A percentile compares a stretch with the other conserved stretches of the same genome.
phyloP scores from a whole-genome alignment of 2,329 filamentous ascomycete genomes.

The Xylaria multiplex region DNA sequence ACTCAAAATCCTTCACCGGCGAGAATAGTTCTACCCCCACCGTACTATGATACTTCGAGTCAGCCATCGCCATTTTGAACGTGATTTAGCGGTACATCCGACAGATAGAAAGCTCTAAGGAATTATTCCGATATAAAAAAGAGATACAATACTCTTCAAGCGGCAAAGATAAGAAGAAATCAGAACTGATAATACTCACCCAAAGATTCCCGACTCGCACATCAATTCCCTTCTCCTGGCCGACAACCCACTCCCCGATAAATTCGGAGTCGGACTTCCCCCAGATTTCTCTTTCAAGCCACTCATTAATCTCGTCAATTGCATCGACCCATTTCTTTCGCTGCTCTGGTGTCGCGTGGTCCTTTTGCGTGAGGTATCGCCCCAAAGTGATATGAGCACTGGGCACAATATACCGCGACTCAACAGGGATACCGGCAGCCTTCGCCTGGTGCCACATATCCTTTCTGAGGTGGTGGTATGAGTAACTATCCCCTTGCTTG shows the following conservation, averaged over 20 bases:
- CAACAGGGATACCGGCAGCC: conserved; percentile 73
- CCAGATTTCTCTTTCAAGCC: conserved; percentile 79
- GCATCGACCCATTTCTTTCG: conserved; percentile 72
- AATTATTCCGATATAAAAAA: background rate
- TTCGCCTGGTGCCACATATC: conserved; percentile 75
- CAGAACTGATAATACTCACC: conserved; percentile 47
- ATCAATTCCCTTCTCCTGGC: conserved; percentile 83
- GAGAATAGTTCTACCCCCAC: conserved; percentile 76
- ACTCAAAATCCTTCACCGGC: conserved; percentile 68
- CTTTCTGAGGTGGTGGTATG: conserved; percentile 88
- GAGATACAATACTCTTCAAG: background rate
- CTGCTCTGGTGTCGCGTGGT: conserved; percentile 68
- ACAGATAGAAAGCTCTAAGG: background rate
- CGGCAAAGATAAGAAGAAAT: background rate
- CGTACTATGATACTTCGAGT: conserved; percentile 62
- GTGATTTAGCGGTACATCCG: background rate
- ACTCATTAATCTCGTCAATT: conserved; percentile 80
- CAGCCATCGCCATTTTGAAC: conserved; percentile 12
- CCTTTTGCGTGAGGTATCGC: conserved; percentile 76
- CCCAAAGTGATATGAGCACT: conserved; percentile 90
- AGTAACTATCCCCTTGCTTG: conserved; percentile 72
- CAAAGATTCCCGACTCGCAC: conserved; percentile 79
- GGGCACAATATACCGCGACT: conserved; percentile 85
- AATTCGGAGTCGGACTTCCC: conserved; percentile 57
- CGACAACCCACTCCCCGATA: conserved; percentile 84